Percentiles rank a stretch among this genome's conserved stretches.
phyloP scores from a whole-genome alignment of 148 eudicot species.

The Spergularia marina region DNA sequence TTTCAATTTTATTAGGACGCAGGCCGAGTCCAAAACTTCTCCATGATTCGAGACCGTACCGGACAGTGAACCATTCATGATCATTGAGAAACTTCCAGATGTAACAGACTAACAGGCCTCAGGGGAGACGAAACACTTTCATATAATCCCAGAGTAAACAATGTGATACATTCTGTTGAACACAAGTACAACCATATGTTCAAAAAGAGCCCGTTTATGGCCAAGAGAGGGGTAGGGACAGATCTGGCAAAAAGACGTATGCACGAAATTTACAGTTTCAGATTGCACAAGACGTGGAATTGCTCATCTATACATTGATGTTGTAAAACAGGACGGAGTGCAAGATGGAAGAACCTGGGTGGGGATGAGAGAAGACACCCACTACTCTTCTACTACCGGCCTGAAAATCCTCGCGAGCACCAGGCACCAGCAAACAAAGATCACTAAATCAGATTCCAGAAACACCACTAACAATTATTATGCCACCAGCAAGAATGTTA shows the following conservation, averaged over 20 bases:
- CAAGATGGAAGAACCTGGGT: conserved; percentile 10
- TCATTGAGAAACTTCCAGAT: too few species aligned
- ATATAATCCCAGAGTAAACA: background rate
- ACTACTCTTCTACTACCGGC: conserved; percentile 30
- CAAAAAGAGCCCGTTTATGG: conserved; percentile 9
- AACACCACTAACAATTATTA: conserved; percentile 22
- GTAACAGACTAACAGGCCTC: too few species aligned
- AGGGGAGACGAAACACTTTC: background rate
- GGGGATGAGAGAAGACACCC: conserved; percentile 17
- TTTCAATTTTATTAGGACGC: too few species aligned
- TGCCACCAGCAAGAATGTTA: conserved; percentile 22
- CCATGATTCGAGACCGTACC: too few species aligned
- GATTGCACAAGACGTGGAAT: conserved; percentile 18
- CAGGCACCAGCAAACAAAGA: conserved; percentile 19
- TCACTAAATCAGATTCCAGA: conserved; percentile 18
- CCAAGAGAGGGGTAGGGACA: background rate
- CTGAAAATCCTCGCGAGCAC: conserved; percentile 32
- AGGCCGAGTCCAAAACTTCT: background rate
- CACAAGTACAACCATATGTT: conserved; percentile 5
- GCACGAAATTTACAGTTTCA: conserved; percentile 26
- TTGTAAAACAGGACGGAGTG: background rate
- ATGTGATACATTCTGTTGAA: background rate
- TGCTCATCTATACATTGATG: conserved; percentile 14
- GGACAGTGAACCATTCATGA: background rate
- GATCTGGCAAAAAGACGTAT: background rate